phyloP scores from a whole-genome alignment of 2,329 filamentous ascomycete species.

The Venturiaceae sp. region DNA sequence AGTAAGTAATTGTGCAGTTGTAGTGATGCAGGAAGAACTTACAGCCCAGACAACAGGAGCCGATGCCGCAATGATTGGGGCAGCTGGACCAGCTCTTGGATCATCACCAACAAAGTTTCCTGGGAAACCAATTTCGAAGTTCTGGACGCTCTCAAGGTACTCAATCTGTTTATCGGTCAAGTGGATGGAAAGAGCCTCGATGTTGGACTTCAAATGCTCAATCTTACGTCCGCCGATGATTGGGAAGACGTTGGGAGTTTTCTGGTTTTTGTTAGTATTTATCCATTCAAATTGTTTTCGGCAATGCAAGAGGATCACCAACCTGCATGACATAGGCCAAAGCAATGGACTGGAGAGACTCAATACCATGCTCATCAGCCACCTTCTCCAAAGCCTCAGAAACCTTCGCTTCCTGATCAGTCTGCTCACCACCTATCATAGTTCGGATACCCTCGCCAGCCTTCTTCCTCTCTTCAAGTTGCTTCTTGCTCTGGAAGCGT shows the following conservation, averaged over 20 bases:
- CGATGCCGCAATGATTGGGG: background rate
- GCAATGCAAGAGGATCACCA: background rate
- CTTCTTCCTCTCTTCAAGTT: slow-evolving; percentile 30
- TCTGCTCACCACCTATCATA: slow-evolving; percentile 17
- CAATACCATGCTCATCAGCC: slow-evolving; percentile 45
- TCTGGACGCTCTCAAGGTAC: slow-evolving; percentile 49
- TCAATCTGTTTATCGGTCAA: slow-evolving; percentile 51
- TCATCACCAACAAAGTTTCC: slow-evolving; percentile 40
- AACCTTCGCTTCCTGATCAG: slow-evolving; percentile 37
- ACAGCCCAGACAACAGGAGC: background rate
- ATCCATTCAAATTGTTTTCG: background rate
- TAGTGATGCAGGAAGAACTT: background rate
- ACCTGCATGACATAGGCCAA: slow-evolving; percentile 56
- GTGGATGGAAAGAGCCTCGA: slow-evolving; percentile 51
- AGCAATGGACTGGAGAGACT: slow-evolving; percentile 29
- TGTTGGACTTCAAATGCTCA: slow-evolving; percentile 57
- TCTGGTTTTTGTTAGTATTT: slow-evolving; percentile 47
- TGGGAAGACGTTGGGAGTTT: slow-evolving; percentile 60
- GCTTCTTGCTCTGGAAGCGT: slow-evolving; percentile 20
- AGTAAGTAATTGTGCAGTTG: background rate
- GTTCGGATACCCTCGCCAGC: slow-evolving; percentile 26
- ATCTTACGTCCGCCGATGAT: slow-evolving; percentile 59
- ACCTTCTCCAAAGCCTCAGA: slow-evolving; percentile 49
- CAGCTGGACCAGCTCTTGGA: background rate
- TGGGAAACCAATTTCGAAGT: slow-evolving; percentile 57